Evolutionary conservation across 371 early-diverging fungal genomes (phyloP), one percentile per base, ranked within the genome.

Genomic region (Circinella umbellata): DNA sequence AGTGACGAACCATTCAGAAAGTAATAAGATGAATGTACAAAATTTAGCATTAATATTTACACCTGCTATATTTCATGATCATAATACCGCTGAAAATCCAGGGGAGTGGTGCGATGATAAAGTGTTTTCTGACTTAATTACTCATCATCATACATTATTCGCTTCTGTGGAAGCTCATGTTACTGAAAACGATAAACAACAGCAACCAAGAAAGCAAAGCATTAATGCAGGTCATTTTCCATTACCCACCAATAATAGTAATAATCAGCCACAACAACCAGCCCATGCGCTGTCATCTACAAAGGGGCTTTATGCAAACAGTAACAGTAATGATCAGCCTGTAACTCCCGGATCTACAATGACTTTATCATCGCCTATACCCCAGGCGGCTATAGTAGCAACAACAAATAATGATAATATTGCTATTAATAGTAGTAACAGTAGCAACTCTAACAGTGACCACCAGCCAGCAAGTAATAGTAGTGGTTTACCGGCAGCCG

Each of bases 41-140:
- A 88, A 88, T 64, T 36, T 88, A 5, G 80, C 83, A 0, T 67
- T 88, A 63, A 84, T 88, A 20, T 88, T 88, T 55, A 85, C 89
- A 10, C 89, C 89, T 0, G 87, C 89, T n/a, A 86, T 88, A 15
- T 88, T 88, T 65, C 89, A 88, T 57, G 89, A 88, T 48, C 78
- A 86, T 27, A 86, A 82, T 54, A 82, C 81, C 35, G 76, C 79
- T 10, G 76, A 77, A 64, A 60, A 61, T 49, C 79, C 82, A 7
- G 80, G 78, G 1, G 83, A 85, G 73, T 81, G 80, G 80, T 69
- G 70, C 10, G 71, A 69, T n/a, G 85, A 85, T 54, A 79, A 83
- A 36, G 85, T 85, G 3, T 57, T 85, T 47, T 79, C 81, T 36
- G 85, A 85, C 61, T 67, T 85, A 35, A 76, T 85, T 18, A 34